Conservation (phyloP, 2,329 filamentous ascomycete genomes). For the Fusarium domesticum region DNA sequence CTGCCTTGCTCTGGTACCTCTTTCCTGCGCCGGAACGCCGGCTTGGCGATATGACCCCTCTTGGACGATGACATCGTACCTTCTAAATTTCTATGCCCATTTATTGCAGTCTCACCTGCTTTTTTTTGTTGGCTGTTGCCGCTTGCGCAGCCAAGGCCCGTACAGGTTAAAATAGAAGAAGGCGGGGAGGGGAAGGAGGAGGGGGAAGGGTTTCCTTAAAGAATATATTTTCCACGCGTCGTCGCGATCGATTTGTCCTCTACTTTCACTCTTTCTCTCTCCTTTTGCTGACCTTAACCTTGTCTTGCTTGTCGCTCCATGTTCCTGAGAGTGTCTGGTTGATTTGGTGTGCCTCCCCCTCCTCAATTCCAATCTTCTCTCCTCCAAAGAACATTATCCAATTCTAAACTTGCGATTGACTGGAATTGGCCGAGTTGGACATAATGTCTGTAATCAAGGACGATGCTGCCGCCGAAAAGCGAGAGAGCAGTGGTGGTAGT, state of each 20-base stretch:
- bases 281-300: too few relatives aligned
- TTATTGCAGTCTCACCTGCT: conserved; percentile 7
- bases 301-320: too few relatives aligned
- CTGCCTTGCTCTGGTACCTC: not conserved
- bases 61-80: conserved; percentile 12
- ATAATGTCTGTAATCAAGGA: conserved; percentile 29
- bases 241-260: not conserved
- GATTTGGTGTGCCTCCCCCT: too few relatives aligned
- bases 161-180: too few relatives aligned
- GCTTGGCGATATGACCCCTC: conserved; percentile 15
- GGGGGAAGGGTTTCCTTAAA: not conserved
- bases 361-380: too few relatives aligned
- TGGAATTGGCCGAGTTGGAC: too few relatives aligned
- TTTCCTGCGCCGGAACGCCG: conserved; percentile 14
- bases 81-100: not conserved
- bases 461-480: conserved; percentile 12
- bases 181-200: too few relatives aligned
- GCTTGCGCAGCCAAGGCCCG: conserved; percentile 3
- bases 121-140: conserved; percentile 13
- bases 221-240: not conserved
- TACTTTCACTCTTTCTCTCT: conserved; percentile 4
- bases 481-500: conserved; percentile 13
- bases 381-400: not conserved
- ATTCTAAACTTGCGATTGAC: too few relatives aligned
- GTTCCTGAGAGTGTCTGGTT: too few relatives aligned